Percentiles rank a stretch among this genome's conserved stretches.
phyloP scores from a whole-genome alignment of 805 yeast species.

The Saccharomyces paradoxus region DNA sequence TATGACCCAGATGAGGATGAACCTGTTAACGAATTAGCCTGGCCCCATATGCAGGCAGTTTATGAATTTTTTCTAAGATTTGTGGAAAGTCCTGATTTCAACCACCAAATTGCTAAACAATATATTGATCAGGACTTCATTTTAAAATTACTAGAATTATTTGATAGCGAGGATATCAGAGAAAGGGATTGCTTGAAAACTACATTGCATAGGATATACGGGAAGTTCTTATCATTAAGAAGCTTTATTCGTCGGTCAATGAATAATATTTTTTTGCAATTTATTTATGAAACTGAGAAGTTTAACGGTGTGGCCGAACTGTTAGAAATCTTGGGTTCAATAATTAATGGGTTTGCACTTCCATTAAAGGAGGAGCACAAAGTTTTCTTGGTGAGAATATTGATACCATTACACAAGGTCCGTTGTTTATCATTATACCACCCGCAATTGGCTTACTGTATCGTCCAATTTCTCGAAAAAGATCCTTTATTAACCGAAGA shows the following conservation, averaged over 20 bases:
- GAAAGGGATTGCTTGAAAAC: constrained; percentile 94
- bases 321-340: constrained; percentile 88
- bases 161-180: constrained; percentile 93
- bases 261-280: constrained; percentile 85
- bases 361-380: constrained; percentile 97
- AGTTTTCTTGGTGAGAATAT: constrained; percentile 73
- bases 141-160: constrained; percentile 70
- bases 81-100: constrained; percentile 90
- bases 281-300: constrained; percentile 89
- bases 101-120: constrained; percentile 86
- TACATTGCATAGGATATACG: constrained; percentile 90
- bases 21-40: constrained; percentile 89
- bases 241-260: constrained; percentile 87
- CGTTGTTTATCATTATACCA: constrained; percentile 84
- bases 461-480: constrained; percentile 91
- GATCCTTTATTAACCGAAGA: constrained; percentile 90
- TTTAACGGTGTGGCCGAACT: constrained; percentile 94
- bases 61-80: constrained; percentile 90
- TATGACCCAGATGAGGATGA: constrained; percentile 98
- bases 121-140: constrained; percentile 89
- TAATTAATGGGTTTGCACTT: constrained; percentile 94
- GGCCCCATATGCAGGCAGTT: constrained; percentile 98
- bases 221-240: constrained; percentile 83
- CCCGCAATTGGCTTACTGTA: constrained; percentile 94
- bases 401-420: constrained; percentile 88